phyloP scores from a whole-genome alignment of 2,329 filamentous ascomycete species.

The Alternaria postmessia region DNA sequence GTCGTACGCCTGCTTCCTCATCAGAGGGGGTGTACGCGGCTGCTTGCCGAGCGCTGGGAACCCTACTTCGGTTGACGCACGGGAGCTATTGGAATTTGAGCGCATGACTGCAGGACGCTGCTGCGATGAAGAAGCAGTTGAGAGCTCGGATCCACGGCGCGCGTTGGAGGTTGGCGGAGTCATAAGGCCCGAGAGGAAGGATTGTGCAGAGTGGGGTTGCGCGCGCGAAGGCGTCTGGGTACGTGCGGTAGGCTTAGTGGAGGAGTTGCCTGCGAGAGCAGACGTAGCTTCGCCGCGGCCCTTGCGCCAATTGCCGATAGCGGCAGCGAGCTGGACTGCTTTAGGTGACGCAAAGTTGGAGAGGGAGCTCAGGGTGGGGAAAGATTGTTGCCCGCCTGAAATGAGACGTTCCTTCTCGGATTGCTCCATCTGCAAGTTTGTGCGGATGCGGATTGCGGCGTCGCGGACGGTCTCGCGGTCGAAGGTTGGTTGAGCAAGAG shows the following conservation, averaged over 20 bases:
- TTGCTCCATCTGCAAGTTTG: slow-evolving; percentile 97
- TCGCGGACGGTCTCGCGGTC: slow-evolving; percentile 84
- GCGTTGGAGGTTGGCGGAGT: slow-evolving; percentile 84
- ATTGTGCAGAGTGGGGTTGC: slow-evolving; percentile 61
- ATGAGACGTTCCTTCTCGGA: slow-evolving; percentile 89
- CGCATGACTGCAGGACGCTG: slow-evolving; percentile 36
- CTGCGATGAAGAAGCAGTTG: slow-evolving; percentile 38
- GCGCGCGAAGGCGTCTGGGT: slow-evolving; percentile 46
- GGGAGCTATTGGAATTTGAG: slow-evolving; percentile 40
- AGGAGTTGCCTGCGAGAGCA: slow-evolving; percentile 44
- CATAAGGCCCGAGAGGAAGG: slow-evolving; percentile 79
- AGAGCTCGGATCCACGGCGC: slow-evolving; percentile 66
- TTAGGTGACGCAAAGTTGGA: slow-evolving; percentile 82
- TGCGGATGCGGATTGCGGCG: slow-evolving; percentile 88
- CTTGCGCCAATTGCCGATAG: slow-evolving; percentile 95
- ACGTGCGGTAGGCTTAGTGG: slow-evolving; percentile 37
- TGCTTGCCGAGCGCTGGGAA: slow-evolving; percentile 45
- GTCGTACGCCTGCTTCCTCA: slow-evolving; percentile 66
- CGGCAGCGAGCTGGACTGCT: slow-evolving; percentile 90
- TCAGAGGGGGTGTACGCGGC: slow-evolving; percentile 62
- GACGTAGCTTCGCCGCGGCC: slow-evolving; percentile 61
- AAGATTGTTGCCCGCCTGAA: slow-evolving; percentile 65
- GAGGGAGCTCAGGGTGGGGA: slow-evolving; percentile 80
- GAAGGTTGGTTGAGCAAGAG: slow-evolving; percentile 76
- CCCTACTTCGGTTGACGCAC: slow-evolving; percentile 38